Evolutionary conservation across 169 alveolate genomes (phyloP).

Genomic region (Miamiensis avidus): DNA sequence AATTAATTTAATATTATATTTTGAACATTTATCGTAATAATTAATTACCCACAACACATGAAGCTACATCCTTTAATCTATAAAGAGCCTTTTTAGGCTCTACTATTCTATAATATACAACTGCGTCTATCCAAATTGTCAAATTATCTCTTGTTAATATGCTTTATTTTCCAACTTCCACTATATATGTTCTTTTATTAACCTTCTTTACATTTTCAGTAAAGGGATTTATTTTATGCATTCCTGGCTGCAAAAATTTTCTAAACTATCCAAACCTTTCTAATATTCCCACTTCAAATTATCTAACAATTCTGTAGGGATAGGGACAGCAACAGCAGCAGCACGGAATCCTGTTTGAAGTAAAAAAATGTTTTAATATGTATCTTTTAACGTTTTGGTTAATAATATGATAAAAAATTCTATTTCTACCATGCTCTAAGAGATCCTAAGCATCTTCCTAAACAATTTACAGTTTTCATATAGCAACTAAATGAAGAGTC

Average conservation of each 20-base stretch:
- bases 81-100: constrained; percentile 37
- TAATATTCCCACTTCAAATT: constrained; percentile 28
- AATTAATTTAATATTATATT: too few species aligned
- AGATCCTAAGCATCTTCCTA: constrained; percentile 33
- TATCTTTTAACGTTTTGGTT: too few species aligned
- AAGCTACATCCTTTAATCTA: constrained; percentile 7
- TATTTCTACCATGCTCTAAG: constrained; percentile 30
- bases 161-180: not conserved
- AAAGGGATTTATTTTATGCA: constrained; percentile 45
- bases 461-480: constrained; percentile 30
- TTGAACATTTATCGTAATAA: constrained; percentile 3
- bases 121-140: constrained; percentile 42
- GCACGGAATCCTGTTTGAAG: constrained; percentile 14
- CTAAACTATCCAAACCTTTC: constrained; percentile 41
- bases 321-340: constrained; percentile 40
- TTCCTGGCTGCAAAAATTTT: constrained; percentile 37
- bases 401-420: too few species aligned
- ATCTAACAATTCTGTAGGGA: constrained; percentile 26
- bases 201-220: constrained; percentile 26
- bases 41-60: not conserved
- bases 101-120: constrained; percentile 40
- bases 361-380: not conserved
- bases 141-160: constrained; percentile 43
- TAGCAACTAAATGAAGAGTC: constrained; percentile 22
- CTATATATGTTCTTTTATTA: constrained; percentile 32